Percentiles rank a stretch among this genome's conserved stretches.
These are phyloP conservation scores for Pythium guiyangense DNA, from an alignment of 352 stramenopile species.

Conservation along the genomic window DNA sequence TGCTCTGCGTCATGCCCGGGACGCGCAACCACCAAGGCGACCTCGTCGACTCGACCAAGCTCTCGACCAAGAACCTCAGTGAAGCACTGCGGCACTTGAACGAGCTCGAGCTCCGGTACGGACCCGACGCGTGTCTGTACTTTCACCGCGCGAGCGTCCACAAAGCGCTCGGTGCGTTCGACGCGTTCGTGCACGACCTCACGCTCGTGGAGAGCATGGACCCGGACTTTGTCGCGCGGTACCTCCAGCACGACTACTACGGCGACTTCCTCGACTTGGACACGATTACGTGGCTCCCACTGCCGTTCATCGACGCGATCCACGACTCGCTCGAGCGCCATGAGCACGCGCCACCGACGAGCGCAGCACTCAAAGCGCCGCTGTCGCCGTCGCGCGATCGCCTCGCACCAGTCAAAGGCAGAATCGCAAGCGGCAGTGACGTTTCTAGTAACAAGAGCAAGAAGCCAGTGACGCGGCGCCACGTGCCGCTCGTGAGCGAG, in stretches of 20 bases:
- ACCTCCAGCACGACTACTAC: constrained; percentile 26
- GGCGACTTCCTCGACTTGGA: constrained; percentile 58
- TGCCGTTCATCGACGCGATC: constrained; percentile 31
- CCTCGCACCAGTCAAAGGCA: no score
- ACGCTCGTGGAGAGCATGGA: constrained; percentile 45
- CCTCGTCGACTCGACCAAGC: constrained; percentile 38
- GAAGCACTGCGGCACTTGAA: constrained; percentile 46
- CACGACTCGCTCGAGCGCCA: constrained; percentile 30
- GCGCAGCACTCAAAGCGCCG: background rate
- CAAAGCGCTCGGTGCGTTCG: constrained; percentile 37
- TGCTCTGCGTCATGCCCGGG: constrained; percentile 36
- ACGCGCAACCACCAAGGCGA: constrained; percentile 33
- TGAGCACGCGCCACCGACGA: constrained; percentile 29
- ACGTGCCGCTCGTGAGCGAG: constrained; percentile 25
- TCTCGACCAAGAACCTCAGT: constrained; percentile 36
- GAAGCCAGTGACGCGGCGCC: background rate
- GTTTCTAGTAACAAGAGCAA: no score
- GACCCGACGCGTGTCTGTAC: constrained; percentile 49
- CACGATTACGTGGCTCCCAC: constrained; percentile 55
- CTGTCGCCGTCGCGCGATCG: background rate
- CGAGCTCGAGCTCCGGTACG: constrained; percentile 54
- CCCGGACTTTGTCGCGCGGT: constrained; percentile 33
- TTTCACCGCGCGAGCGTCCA: constrained; percentile 53
- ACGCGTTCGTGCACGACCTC: constrained; percentile 41
- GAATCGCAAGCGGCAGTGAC: no score